These are phyloP conservation scores for Quaeritorhiza haematococci DNA, from an alignment of 371 early-diverging fungal species.

Conservation along the genomic window DNA sequence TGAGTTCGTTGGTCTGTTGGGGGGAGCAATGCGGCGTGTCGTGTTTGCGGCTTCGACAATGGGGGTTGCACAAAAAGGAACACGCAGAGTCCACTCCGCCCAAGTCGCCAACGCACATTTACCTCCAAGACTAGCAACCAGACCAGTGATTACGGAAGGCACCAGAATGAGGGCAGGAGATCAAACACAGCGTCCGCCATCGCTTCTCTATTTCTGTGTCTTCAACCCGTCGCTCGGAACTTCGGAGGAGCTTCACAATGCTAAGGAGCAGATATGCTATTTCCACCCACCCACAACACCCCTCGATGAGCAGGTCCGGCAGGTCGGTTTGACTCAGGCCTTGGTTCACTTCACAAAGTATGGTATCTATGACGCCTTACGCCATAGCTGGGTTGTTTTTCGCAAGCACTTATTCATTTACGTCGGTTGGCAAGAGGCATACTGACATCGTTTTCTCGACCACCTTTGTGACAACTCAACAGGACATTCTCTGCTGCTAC, in stretches of 20 bases:
- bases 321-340: constrained; percentile 77
- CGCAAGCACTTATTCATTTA: too few relatives aligned
- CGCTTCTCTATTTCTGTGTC: constrained; percentile 37
- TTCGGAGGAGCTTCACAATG: constrained; percentile 61
- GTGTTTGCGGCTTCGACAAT: too few relatives aligned
- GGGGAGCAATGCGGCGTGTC: too few relatives aligned
- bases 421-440: too few relatives aligned
- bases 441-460: not conserved
- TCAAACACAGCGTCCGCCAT: too few relatives aligned
- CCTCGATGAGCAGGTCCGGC: constrained; percentile 68
- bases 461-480: not conserved
- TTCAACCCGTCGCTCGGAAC: constrained; percentile 71
- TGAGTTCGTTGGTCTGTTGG: too few relatives aligned
- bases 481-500: constrained; percentile 64
- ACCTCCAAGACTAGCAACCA: too few relatives aligned
- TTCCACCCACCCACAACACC: constrained; percentile 53
- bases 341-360: constrained; percentile 74
- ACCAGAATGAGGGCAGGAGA: too few relatives aligned
- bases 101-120: too few relatives aligned
- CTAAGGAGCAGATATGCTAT: constrained; percentile 70
- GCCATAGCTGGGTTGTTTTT: not conserved
- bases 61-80: too few relatives aligned
- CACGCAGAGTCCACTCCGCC: too few relatives aligned
- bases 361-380: not conserved
- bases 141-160: too few relatives aligned